Conservation (phyloP, 2,329 filamentous ascomycete species). For the Neonectria sp. region DNA sequence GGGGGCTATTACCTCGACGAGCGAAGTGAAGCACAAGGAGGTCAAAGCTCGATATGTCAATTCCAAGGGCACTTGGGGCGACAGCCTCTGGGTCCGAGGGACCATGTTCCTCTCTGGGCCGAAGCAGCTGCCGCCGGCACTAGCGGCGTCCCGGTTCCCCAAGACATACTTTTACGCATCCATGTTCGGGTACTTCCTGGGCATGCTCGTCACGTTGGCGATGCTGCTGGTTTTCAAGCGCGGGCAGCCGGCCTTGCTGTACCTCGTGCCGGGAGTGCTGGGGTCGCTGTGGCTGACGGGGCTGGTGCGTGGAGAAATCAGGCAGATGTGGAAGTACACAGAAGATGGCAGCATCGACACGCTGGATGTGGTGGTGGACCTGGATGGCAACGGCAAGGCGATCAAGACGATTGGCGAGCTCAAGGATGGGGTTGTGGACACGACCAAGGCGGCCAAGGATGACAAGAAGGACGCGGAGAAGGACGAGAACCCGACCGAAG, state of each 20-base stretch:
- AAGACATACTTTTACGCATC: conserved; percentile 91
- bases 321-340: conserved; percentile 84
- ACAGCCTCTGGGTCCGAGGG: conserved; percentile 80
- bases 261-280: conserved; percentile 90
- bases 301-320: conserved; percentile 77
- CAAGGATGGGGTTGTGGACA: conserved; percentile 56
- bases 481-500: conserved; percentile 34
- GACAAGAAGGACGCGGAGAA: conserved; percentile 44
- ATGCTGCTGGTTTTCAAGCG: conserved; percentile 85
- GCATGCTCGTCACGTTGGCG: conserved; percentile 82
- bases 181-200: conserved; percentile 81
- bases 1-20: conserved; percentile 54
- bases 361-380: conserved; percentile 68
- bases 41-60: conserved; percentile 69
- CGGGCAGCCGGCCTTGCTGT: conserved; percentile 91
- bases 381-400: conserved; percentile 64
- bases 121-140: conserved; percentile 46
- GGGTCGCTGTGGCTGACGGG: conserved; percentile 83
- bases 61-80: conserved; percentile 84
- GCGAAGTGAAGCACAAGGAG: conserved; percentile 59
- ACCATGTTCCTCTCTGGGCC: conserved; percentile 45
- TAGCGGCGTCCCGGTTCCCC: conserved; percentile 71
- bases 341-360: conserved; percentile 76
- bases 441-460: conserved; percentile 49
- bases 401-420: conserved; percentile 58